Base-by-base conservation (phyloP, 768 basidiomycete genomes). In the Galerina sulciceps region DNA sequence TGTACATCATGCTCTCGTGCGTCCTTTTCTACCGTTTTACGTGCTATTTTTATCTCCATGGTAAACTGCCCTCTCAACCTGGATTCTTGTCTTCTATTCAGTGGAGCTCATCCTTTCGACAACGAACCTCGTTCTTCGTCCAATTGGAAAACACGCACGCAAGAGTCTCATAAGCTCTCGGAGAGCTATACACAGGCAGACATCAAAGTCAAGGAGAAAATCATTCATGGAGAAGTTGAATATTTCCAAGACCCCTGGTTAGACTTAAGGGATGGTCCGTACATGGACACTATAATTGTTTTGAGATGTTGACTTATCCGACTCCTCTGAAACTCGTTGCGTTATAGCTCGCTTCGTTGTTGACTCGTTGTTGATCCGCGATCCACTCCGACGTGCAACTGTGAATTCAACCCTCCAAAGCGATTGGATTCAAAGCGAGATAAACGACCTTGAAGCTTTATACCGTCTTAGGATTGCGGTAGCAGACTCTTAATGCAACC, bases 1-100 rank as follows among this genome's bases (percentile, higher is more conserved):
- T 94, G 51, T 93, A 88, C 62, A 86, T 92, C 55, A 94, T 94
- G 91, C 76, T 94, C 48, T 82, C 84, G 93, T 94, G 75, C 59
- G 90, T 81, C 40, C n/a, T 58, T 10, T 17, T 35, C 51, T 18
- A 31, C 49, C 52, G 41, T 15, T 20, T 14, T 23, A 13, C 37
- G 34, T 18, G 20, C 38, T 15, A 26, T 26, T 43, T 6, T 35
- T n/a, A 13, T 10, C n/a, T 40, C 23, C 9, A 6, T 23, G 15
- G 13, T 47, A 26, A 49, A 20, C 23, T 37, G 20, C 15, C 44
- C 26, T 57, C 31, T 14, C 35, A 20, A 49, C 20, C 31, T 18
- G 37, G 37, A 23, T 31, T 35, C 45, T 35, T 26, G 43, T 47
- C 23, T 44, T 22, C 14, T n/a, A 43, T 53, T 14, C 59, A 93